Base-by-base conservation (phyloP, 2,329 filamentous ascomycete genomes). In the Coniella lustricola region DNA sequence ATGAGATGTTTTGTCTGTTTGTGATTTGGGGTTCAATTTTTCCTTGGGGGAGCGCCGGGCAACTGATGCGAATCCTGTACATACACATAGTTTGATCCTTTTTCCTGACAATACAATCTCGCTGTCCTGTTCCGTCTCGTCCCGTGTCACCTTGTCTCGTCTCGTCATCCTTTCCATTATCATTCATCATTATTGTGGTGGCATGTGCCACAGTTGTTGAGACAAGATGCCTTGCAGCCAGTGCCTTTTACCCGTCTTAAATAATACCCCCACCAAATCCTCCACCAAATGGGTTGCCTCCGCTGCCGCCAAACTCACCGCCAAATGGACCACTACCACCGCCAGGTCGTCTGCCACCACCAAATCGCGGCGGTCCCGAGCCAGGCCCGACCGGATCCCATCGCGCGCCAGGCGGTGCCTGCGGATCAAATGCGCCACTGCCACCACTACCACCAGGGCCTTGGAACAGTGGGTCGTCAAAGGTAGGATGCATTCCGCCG, bases 401-500 rank as follows among this genome's bases (percentile, higher is more conserved):
- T 55, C 93, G 75, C n/a, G 90, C 85, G 1, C 93, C 93, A 2
- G 89, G 90, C 4, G 93, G 93, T 22, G 81, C 84, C 62, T 84
- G 84, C 2, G 85, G 82, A 60, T 90, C 78, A 59, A 29, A 29
- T 29, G 77, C 84, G 0, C 70, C 73, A 0, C 70, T 73, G 13
- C 67, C 65, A 13, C 68, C 66, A 14, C 63, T 71, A 32, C 67
- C 66, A 3, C 72, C 65, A 7, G 64, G 66, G 0, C 83, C 84
- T 5, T 76, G 76, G 62, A 95, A 95, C 41, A 96, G 67, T 7
- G 88, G 89, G 61, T 97, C 90, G 58, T 95, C 89, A 63, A 95
- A 93, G 0, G 90, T 95, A 1, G 93, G 93, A 66, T 96, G 87
- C 93, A 98, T 98, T 1, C 93, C 93, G 12, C 85, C 82, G 10